These are phyloP conservation scores for Pythium graminicola DNA, from an alignment of 352 stramenopile genomes.

Conservation along the genomic window DNA sequence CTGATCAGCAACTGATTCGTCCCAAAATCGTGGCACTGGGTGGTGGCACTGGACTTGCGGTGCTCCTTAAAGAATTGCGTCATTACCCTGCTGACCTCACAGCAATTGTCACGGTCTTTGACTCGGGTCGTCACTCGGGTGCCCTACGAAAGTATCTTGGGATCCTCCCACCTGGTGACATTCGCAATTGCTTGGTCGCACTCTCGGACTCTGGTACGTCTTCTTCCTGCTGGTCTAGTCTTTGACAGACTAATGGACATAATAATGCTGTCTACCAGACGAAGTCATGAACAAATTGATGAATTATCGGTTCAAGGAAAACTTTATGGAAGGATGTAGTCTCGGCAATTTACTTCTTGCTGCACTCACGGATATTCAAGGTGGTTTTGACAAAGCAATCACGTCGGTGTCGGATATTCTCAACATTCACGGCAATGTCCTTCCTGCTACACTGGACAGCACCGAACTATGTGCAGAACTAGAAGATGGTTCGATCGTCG, in stretches of 20 bases:
- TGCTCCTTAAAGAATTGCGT: conserved; percentile 78
- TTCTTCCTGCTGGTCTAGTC: background rate
- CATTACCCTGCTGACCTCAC: conserved; percentile 81
- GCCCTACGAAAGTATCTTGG: conserved; percentile 75
- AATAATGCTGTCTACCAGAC: conserved; percentile 31
- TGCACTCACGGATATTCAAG: conserved; percentile 74
- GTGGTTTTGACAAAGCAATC: conserved; percentile 74
- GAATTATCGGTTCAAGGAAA: conserved; percentile 85
- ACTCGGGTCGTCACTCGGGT: conserved; percentile 76
- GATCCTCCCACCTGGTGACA: conserved; percentile 76
- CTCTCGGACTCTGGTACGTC: conserved; percentile 65
- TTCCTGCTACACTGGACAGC: conserved; percentile 77
- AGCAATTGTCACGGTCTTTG: conserved; percentile 83
- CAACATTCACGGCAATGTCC: conserved; percentile 74
- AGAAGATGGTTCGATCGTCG: conserved; percentile 56
- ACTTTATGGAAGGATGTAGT: conserved; percentile 84
- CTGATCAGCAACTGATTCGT: conserved; percentile 69
- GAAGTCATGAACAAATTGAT: conserved; percentile 84
- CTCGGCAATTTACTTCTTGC: conserved; percentile 75
- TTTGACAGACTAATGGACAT: background rate
- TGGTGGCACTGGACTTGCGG: conserved; percentile 69
- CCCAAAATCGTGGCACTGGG: conserved; percentile 82
- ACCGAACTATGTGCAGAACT: conserved; percentile 78
- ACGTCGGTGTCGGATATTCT: conserved; percentile 80
- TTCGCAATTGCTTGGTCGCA: conserved; percentile 82